Base-by-base conservation (phyloP, 2,329 filamentous ascomycete genomes). In the Fusarium phyllophilum region DNA sequence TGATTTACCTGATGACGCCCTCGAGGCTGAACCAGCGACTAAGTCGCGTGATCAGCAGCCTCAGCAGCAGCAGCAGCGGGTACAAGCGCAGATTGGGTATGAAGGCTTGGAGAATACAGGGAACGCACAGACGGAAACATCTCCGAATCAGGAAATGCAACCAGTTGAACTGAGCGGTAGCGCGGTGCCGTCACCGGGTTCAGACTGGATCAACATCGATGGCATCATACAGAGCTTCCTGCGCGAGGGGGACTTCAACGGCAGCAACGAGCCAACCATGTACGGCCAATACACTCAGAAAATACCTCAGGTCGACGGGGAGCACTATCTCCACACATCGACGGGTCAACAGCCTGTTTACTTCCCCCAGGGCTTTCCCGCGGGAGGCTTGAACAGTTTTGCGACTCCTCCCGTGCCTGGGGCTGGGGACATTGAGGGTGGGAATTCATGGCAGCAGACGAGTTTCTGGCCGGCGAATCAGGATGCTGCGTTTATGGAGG, bases 191-290 rank as follows among this genome's bases (percentile, higher is more conserved):
- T 71, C 75, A 1, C 69, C 70, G 0, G 65, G 52, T 13, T 74
- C 76, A 20, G 77, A 77, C 18, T 79, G 77, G 76, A 72, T 81
- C 26, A 81, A 82, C 49, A 81, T 83, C 44, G 81, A 83, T 39
- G 79, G 77, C 5, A 83, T 82, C 55, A 82, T 82, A n/a, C 80
- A 81, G 52, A 81, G 78, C 48, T 83, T 83, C 52, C 59, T 80
- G 5, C 74, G 76, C 10, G 74, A 77, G 17, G 69, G 71, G 24
- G 76, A 78, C 44, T 34, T 62, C n/a, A 67, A 67, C 10, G 46
- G 15, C 26, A 8, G 41, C 20, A 33, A 14, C 9, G 69, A 72
- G 5, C 33, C 57, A 33, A 42, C 44, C 22, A 34, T 44, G 10
- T 68, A 68, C 56, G 49, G 66, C 33, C 33, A 41, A 31, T 59